Base-by-base conservation (phyloP, 345 rosid species). In the Citrus reticulata region DNA sequence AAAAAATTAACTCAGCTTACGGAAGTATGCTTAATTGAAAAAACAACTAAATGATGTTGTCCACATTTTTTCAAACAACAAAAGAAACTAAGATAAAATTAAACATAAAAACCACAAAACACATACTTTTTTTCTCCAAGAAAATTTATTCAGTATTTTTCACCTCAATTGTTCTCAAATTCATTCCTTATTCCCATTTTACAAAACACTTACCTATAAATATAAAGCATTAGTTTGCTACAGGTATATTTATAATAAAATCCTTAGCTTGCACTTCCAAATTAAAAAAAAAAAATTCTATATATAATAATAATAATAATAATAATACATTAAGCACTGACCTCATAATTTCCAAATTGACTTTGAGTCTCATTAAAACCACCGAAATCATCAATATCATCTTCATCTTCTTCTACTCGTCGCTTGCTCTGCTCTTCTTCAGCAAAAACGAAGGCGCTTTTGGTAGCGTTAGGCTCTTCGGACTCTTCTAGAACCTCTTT, bases 401-500 rank as follows among this genome's bases (percentile, higher is more conserved):
- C 92, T 2, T 90, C 93, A 16, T 85, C 90, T 8, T 55, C 84
- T 27, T 76, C 81, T 7, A 5, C 32, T 51, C 40, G 79, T 49
- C 35, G 34, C 79, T 66, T 83, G 37, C 68, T 76, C 35, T 68
- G 57, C n/a, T 87, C 90, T 61, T 80, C 89, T 3, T 84, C 91
- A 25, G 87, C 77, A 2, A 78, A 79, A 32, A 78, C 75, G 58
- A 91, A 85, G 5, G 82, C 88, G 19, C 57, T 20, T 32, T 66
- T 77, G 73, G 34, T 67, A 20, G 77, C 86, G 68, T 84, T 84
- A 37, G 71, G 78, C 35, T 73, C 83, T 76, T 82, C 90, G 1
- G 80, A 88, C 79, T 90, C 98, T 51, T 91, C 94, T 57, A 83
- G 87, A 62, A 93, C 77, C 84, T 96, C 99, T 85, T 83, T 93